Evolutionary conservation across 768 basidiomycete species (phyloP), one percentile per base, ranked within the genome.

Genomic region (Leccinum olivaceopallidum): DNA sequence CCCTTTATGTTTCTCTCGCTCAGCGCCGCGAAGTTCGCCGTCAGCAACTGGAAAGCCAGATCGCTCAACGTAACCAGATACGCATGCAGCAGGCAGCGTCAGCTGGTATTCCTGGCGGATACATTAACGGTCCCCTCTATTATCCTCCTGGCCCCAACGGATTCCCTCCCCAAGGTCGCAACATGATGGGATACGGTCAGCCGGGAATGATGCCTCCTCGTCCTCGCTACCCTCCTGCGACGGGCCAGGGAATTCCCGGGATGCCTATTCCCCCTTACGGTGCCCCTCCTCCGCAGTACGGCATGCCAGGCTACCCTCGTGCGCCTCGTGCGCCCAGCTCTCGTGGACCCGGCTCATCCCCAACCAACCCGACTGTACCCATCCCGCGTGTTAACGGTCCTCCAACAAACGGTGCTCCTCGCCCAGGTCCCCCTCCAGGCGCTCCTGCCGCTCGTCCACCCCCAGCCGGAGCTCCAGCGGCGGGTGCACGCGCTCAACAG

Each of bases 21-120:
- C 97, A 99, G 75, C 94, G 96, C 66, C 94, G 95, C 63, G 97
- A 99, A 72, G 92, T 97, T 71, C 92, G 97, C 75, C 87, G 95
- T 71, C 96, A 98, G 77, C 95, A 98, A 76, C 85, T 99, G 68
- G 97, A 98, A 81, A 95, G 92, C 73, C 97, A 98, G 83, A 95
- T 98, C 72, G 94, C 94, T 64, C 95, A 98, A 79, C 94, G 97
- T 74, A 92, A 94, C 78, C 71, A 98, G 78, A 94, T 95, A 74
- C 85, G 96, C 63, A 89, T 95, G 85, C 94, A 95, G 72, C 96
- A 98, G 81, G 91, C 92, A 63, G 93, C 91, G 61, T 92, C 92
- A 51, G 89, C 91, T 65, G 76, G 86, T 55, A 82, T 95, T 60
- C 90, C 93, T 56, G 85, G 86, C 64, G 89, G 62, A 50, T 75